Percentiles rank a stretch among this genome's conserved stretches.
Evolutionary conservation across 371 early-diverging fungal species (phyloP).

Genomic region (Chytridium lagenaria): DNA sequence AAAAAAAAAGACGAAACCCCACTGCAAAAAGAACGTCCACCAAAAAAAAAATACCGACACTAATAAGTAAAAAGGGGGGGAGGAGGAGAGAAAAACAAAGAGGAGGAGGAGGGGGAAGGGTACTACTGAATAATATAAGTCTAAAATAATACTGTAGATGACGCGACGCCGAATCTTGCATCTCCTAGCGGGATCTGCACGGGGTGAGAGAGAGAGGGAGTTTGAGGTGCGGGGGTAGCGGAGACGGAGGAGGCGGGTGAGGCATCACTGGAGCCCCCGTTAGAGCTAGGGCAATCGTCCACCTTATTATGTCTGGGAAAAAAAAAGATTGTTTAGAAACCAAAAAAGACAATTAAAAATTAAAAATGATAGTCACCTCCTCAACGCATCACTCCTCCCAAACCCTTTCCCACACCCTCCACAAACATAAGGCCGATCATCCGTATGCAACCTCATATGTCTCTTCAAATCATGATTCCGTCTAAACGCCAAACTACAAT

Average conservation of each 20-base stretch:
- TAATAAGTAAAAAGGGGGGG: not conserved
- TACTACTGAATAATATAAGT: not conserved
- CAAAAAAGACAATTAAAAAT: not conserved
- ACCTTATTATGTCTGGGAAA: not conserved
- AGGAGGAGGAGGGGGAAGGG: not conserved
- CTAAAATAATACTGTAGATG: not conserved
- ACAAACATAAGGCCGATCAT: conserved; percentile 19
- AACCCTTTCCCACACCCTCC: conserved; percentile 24
- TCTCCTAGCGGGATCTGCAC: too few species aligned
- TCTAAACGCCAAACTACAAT: conserved; percentile 56
- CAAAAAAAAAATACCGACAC: not conserved
- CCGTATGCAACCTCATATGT: conserved; percentile 13
- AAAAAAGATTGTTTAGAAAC: not conserved
- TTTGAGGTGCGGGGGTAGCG: not conserved
- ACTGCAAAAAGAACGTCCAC: not conserved
- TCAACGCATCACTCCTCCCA: conserved; percentile 23
- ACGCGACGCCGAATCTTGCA: not conserved
- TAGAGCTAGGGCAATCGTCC: not conserved
- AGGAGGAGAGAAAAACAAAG: not conserved
- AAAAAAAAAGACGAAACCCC: not conserved
- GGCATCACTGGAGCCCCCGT: not conserved
- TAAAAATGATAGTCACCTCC: conserved; percentile 10
- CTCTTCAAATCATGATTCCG: conserved; percentile 56
- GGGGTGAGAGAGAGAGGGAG: not conserved
- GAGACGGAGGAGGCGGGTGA: not conserved